phyloP scores from a whole-genome alignment of 176 grass and related monocot genomes.

The Hsuehochloa calcarea region DNA sequence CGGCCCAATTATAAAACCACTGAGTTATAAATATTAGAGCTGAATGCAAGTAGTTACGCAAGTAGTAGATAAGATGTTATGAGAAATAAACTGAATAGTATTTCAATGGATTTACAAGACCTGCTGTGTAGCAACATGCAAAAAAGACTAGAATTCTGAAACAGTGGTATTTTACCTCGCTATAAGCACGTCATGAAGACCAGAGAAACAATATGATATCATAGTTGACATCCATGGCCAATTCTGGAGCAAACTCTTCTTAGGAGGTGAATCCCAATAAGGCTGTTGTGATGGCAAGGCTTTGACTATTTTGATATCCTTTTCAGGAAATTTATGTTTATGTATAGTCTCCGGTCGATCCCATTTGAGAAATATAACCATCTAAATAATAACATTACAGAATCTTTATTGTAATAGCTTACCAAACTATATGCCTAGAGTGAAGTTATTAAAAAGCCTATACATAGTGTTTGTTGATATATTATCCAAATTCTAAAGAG shows the following conservation, averaged over 20 bases:
- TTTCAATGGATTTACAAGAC: background rate
- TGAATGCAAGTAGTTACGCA: background rate
- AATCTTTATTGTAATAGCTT: background rate
- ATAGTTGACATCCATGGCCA: conserved; percentile 72
- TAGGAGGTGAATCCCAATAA: conserved; percentile 16
- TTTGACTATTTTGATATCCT: conserved; percentile 15
- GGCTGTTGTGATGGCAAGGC: conserved; percentile 23
- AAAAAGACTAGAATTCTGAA: background rate
- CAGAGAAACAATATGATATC: conserved; percentile 58
- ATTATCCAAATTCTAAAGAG: too few species aligned
- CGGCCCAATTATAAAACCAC: background rate
- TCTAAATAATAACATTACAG: background rate
- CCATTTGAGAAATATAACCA: background rate
- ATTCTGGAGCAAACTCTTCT: conserved; percentile 60
- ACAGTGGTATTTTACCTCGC: conserved; percentile 47
- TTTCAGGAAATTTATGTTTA: conserved; percentile 47
- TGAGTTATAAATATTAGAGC: background rate
- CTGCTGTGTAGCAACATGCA: background rate
- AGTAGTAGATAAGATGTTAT: background rate
- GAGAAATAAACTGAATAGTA: background rate
- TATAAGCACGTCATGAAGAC: conserved; percentile 80
- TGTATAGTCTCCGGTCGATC: conserved; percentile 70
- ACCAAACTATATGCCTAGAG: background rate
- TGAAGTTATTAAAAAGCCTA: background rate
- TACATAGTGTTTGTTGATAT: too few species aligned